Evolutionary conservation across 2,329 filamentous ascomycete species (phyloP).

Genomic region (Aspergillus carbonarius): DNA sequence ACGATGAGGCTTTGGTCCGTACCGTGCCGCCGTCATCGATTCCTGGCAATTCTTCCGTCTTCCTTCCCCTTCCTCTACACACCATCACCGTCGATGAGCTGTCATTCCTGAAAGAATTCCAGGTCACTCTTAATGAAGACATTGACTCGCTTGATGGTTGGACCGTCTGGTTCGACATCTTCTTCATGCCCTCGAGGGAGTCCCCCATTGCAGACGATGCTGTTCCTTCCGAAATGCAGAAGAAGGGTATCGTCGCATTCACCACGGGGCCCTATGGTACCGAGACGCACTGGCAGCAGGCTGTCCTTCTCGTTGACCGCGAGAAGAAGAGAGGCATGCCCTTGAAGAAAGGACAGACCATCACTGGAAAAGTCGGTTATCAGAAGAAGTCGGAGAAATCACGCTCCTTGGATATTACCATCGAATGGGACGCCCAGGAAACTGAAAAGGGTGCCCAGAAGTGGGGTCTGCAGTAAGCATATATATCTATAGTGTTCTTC

Average conservation of each 20-base stretch:
- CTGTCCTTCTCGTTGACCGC: slow-evolving; percentile 68
- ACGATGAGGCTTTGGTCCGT: slow-evolving; percentile 78
- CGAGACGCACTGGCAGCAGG: slow-evolving; percentile 89
- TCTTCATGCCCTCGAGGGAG: slow-evolving; percentile 69
- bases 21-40: slow-evolving; percentile 61
- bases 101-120: slow-evolving; percentile 69
- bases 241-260: slow-evolving; percentile 69
- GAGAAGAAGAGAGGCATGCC: slow-evolving; percentile 48
- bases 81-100: slow-evolving; percentile 70
- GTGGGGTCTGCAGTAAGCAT: slow-evolving; percentile 41
- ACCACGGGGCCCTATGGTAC: slow-evolving; percentile 77
- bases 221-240: slow-evolving; percentile 59
- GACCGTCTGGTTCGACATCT: slow-evolving; percentile 90
- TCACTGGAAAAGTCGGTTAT: slow-evolving; percentile 70
- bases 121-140: slow-evolving; percentile 60
- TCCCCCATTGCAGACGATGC: slow-evolving; percentile 55
- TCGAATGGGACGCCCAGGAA: slow-evolving; percentile 59
- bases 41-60: slow-evolving; percentile 58
- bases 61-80: slow-evolving; percentile 76
- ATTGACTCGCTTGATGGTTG: slow-evolving; percentile 78
- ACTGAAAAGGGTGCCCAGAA: slow-evolving; percentile 42
- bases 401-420: slow-evolving; percentile 64
- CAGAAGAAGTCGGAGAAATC: slow-evolving; percentile 67
- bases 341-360: slow-evolving; percentile 55
- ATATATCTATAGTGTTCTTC: neutral